Base-by-base conservation (phyloP, 2,329 filamentous ascomycete genomes). In the Aspergillus arachidicola region DNA sequence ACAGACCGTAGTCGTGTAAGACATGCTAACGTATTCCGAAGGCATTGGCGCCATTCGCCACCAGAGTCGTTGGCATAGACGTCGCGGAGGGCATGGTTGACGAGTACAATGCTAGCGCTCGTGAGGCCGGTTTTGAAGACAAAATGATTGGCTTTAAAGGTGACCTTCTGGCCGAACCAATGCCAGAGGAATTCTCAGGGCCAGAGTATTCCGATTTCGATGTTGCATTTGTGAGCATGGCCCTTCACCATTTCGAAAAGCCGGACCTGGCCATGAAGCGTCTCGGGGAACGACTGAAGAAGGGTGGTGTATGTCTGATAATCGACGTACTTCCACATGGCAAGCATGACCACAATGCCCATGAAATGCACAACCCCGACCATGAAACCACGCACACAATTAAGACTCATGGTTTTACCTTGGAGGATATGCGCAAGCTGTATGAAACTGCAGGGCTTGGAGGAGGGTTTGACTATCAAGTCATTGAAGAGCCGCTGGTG, bases 181-280 rank as follows among this genome's bases (percentile, higher is more conserved):
- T 83, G 48, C 83, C 90, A 21, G 78, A 82, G 1, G 78, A 84
- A 26, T 84, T 94, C 65, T 80, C 85, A 45, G 84, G 83, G 56
- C 79, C 85, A 11, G 83, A 87, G 36, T 92, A 91, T 79, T 86
- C 83, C 73, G 82, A 87, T 72, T 93, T 94, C 72, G 91, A 94
- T 74, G 72, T 90, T 41, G 86, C 86, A 6, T 84, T 83, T 48
- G 85, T 91, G 21, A 87, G 87, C 38, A 76, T 87, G 50, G 88
- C 86, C 1, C 85, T 89, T 66, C 89, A 91, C 75, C 89, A 92
- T 74, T 89, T 92, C 60, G 85, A 87, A 64, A 82, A 92, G 69
- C 87, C 89, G 4, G 81, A 80, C 2, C 78, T 88, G 34, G 86
- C 88, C 0, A 84, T 89, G 6, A 78, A 79, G 65, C 81, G 85